A percentile compares a stretch with the other conserved stretches of the same genome.
Evolutionary conservation across 2,329 filamentous ascomycete genomes (phyloP).

Genomic region (Fusarium acutatum): DNA sequence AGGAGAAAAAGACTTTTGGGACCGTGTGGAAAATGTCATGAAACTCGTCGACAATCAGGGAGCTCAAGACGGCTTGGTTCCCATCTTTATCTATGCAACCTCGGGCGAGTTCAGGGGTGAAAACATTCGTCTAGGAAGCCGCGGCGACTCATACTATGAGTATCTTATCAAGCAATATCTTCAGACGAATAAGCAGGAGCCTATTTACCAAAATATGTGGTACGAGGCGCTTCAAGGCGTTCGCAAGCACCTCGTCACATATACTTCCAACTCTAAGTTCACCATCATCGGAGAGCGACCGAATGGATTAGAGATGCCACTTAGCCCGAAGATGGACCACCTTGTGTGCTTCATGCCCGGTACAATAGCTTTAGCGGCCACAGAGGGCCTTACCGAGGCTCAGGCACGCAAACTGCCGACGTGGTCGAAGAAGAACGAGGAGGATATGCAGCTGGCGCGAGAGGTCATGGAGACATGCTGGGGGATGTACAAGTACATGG

Average conservation of each 20-base stretch:
- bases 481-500: conserved; percentile 93
- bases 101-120: conserved; percentile 80
- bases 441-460: conserved; percentile 84
- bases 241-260: conserved; percentile 91
- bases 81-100: conserved; percentile 87
- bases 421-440: conserved; percentile 84
- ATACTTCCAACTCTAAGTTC: conserved; percentile 80
- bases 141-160: conserved; percentile 98
- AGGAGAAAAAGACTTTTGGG: conserved; percentile 92
- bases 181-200: conserved; percentile 87
- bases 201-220: conserved; percentile 93
- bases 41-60: conserved; percentile 86
- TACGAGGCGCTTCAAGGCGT: conserved; percentile 84
- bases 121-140: conserved; percentile 91
- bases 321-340: conserved; percentile 97
- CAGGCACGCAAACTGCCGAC: conserved; percentile 75
- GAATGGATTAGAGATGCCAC: conserved; percentile 68
- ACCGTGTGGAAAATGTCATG: conserved; percentile 90
- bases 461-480: conserved; percentile 98
- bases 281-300: conserved; percentile 93
- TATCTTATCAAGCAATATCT: conserved; percentile 99
- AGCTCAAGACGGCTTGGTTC: conserved; percentile 81
- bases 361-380: conserved; percentile 89
- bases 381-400: conserved; percentile 77
- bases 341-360: conserved; percentile 97